Evolutionary conservation across 192 early-diverging fungal genomes (phyloP), one percentile per base, ranked within the genome.

Genomic region (Backusella sp.): DNA sequence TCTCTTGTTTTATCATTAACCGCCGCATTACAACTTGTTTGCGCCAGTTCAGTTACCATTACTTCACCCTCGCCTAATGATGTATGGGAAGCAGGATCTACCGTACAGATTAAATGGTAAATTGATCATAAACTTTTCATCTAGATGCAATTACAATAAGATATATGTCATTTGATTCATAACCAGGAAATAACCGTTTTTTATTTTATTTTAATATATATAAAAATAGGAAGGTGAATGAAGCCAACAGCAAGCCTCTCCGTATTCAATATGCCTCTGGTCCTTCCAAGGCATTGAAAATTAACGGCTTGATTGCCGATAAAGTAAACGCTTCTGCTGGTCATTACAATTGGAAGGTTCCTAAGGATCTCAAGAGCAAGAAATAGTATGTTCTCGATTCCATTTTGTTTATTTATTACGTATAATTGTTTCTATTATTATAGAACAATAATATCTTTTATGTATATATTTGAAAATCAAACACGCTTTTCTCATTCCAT

Each of bases 31-130:
- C 34, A 70, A 44, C 23, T 70, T 15, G 53, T 56, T 37, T 36
- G 19, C 3, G 72, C 72, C 35, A 39, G 52, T 73, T 73, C 72
- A 11, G 52, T 73, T 41, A 23, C 52, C 0, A 56, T 73, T 34
- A 53, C 53, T 73, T 23, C 49, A 21, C 72, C 72, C 28, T 21
- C 56, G n/a, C 17, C 72, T 26, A 73, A 73, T 21, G 72, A 21
- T 62, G 30, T 37, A 36, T 73, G 72, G 72, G 35, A 56, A 32
- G 56, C 35, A 19, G 72, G 72, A 53, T 53, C 49, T 34, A 73
- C 72, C 17, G 72, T 73, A 11, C 52, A 73, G 34, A 73, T 73
- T 59, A 73, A 62, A 73, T 73, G 72, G 72, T 73, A 73, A 73
- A 37, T 67, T n/a, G 7, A 49, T 49, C 14, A 34, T n/a, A 8